Conservation (phyloP, 2,329 filamentous ascomycete genomes). For the Diaporthe helianthi region DNA sequence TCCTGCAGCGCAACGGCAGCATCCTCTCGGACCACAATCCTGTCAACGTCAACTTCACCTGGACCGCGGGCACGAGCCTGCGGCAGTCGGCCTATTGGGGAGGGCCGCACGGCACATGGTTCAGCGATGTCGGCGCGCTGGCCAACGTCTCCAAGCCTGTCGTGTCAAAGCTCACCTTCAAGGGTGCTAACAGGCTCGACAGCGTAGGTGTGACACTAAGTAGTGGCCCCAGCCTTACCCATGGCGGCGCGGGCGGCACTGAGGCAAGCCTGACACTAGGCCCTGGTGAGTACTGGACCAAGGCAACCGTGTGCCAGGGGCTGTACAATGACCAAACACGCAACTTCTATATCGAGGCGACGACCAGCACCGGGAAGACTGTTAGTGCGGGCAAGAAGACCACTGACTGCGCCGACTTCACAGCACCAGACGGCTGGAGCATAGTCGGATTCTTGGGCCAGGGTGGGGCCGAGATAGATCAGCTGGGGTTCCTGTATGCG, state of each 20-base stretch:
- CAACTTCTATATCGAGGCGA: constrained; percentile 63
- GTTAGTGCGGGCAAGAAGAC: constrained; percentile 55
- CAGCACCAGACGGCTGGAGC: constrained; percentile 56
- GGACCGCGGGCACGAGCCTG: constrained; percentile 47
- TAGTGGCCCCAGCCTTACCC: constrained; percentile 56
- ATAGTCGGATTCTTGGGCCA: constrained; percentile 62
- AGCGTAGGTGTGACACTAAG: constrained; percentile 54
- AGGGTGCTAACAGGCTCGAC: constrained; percentile 58
- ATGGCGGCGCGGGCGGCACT: constrained; percentile 62
- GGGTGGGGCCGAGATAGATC: constrained; percentile 62
- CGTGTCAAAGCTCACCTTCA: constrained; percentile 51
- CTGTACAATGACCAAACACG: constrained; percentile 54
- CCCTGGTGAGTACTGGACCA: constrained; percentile 55
- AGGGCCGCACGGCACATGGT: constrained; percentile 59
- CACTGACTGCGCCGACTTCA: constrained; percentile 53
- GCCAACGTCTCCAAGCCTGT: constrained; percentile 44
- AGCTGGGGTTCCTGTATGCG: constrained; percentile 57
- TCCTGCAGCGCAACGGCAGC: constrained; percentile 62
- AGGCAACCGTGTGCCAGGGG: constrained; percentile 58
- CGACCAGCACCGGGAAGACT: constrained; percentile 55
- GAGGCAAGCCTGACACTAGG: constrained; percentile 51
- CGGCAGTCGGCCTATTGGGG: constrained; percentile 56
- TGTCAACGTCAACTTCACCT: constrained; percentile 61
- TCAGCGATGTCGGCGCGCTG: constrained; percentile 58
- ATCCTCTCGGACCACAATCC: constrained; percentile 72